Evolutionary conservation across 495 filamentous ascomycete genomes (phyloP).

Genomic region (Neurospora sp.): DNA sequence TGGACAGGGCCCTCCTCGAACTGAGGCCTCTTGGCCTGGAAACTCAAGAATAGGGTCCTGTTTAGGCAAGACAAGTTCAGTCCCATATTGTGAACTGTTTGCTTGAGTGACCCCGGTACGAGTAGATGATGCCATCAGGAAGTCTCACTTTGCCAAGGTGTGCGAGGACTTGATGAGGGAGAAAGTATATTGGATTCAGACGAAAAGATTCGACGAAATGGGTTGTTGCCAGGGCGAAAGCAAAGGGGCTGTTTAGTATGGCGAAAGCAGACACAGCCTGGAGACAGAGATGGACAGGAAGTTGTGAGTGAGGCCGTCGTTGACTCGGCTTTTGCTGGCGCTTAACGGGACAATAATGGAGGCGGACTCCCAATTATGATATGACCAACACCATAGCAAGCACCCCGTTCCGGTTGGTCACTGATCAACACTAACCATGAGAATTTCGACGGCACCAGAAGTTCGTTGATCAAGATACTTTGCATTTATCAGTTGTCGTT

Average conservation of each 20-base stretch:
- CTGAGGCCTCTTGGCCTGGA: not conserved
- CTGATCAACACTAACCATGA: too few relatives aligned
- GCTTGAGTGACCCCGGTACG: not conserved
- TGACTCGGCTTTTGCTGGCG: not conserved
- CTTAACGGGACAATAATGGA: not conserved
- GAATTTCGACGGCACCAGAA: not conserved
- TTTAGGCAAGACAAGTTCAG: not conserved
- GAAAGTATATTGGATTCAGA: not conserved
- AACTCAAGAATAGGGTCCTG: not conserved
- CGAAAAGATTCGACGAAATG: not conserved
- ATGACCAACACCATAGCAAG: too few relatives aligned
- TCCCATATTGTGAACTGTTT: not conserved
- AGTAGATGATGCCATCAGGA: not conserved
- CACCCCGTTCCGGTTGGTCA: too few relatives aligned
- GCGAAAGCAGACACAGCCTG: not conserved
- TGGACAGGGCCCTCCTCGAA: not conserved
- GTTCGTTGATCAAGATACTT: not conserved
- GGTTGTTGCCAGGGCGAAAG: not conserved
- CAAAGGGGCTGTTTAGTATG: not conserved
- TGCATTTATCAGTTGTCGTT: not conserved
- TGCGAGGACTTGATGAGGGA: not conserved
- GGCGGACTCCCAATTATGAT: not conserved
- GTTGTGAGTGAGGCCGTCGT: not conserved
- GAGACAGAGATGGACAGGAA: too few relatives aligned
- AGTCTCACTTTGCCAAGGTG: not conserved